Evolutionary conservation across 148 eudicot genomes (phyloP).

Genomic region (Chenopodium berlandieri): DNA sequence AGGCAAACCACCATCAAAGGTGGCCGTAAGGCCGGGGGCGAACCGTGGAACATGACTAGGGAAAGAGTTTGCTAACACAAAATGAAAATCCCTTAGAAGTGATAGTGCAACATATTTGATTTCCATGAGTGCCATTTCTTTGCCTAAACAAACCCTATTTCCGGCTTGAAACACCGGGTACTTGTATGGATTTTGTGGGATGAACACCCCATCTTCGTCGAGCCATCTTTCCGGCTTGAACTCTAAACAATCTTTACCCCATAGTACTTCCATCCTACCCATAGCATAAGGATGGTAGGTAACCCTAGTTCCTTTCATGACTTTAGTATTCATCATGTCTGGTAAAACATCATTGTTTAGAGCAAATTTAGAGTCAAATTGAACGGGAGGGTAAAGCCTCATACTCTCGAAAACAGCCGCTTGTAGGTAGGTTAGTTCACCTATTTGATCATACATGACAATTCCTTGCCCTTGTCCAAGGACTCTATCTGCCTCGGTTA

Average conservation of each 20-base stretch:
- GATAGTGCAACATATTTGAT: slow-evolving; percentile 49
- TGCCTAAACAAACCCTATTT: slow-evolving; percentile 65
- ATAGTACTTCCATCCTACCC: slow-evolving; percentile 68
- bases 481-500: slow-evolving; percentile 38
- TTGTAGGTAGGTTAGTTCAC: slow-evolving; percentile 50
- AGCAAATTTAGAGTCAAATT: slow-evolving; percentile 74
- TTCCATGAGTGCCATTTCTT: slow-evolving; percentile 66
- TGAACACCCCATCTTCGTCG: slow-evolving; percentile 40
- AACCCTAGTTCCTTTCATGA: slow-evolving; percentile 57
- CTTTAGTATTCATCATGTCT: slow-evolving; percentile 34
- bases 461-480: slow-evolving; percentile 18
- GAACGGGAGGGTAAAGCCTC: slow-evolving; percentile 72
- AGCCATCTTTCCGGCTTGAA: slow-evolving; percentile 82
- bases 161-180: slow-evolving; percentile 83
- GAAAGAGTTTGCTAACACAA: slow-evolving; percentile 27
- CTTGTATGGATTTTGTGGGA: slow-evolving; percentile 44
- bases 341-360: slow-evolving; percentile 50
- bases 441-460: slow-evolving; percentile 32
- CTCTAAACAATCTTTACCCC: slow-evolving; percentile 63
- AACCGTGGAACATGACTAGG: slow-evolving; percentile 35
- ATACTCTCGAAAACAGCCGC: slow-evolving; percentile 62
- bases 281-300: slow-evolving; percentile 76
- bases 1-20: slow-evolving; percentile 49
- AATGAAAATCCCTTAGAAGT: slow-evolving; percentile 37
- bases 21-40: slow-evolving; percentile 63